Base-by-base conservation (phyloP, 352 stramenopile species). In the Globisporangium echinulatum region DNA sequence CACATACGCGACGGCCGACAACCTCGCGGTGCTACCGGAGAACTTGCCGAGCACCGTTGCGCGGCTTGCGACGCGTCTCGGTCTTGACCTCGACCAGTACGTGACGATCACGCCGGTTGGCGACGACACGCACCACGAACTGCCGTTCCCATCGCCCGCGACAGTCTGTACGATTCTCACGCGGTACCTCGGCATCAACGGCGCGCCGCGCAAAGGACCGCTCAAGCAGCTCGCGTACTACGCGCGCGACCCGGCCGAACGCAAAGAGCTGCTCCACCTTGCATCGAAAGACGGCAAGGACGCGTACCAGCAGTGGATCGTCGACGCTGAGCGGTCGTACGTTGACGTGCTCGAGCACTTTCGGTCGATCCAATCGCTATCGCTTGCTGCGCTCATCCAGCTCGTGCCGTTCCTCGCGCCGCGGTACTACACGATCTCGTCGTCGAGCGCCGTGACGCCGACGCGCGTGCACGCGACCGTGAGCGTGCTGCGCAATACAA, bases 401-500 rank as follows among this genome's bases (percentile, higher is more conserved):
- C 62, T 98, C 19, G 87, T 97, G 52, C 97, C 96, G 17, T 90
- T 89, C 62, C 69, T 99, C 19, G 76, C 96, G 66, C 95, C 97
- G 15, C 88, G 97, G 7, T 98, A 98, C 69, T 99, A 99, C 75
- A 99, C 97, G 10, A 99, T 99, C 65, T 96, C 94, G 39, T 99
- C 96, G 4, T 99, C 91, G 10, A 92, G 89, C 48, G 75, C 85
- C 44, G 84, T 97, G 3, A 87, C 97, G 69, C 94, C 96, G 5
- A 85, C 90, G 50, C 82, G 79, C 17, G 84, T 99, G 38, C 94
- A 99, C 68, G 73, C 98, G 49, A 99, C 97, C 4, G 90, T 99
- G 25, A 90, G 90, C 37, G 79, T 99, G 33, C 88, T 98, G 44
- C 70, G 95, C 52, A 77, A 86, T 39, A 75, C 81, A 40, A 90